Percentiles rank a stretch among this genome's conserved stretches.
These are phyloP conservation scores for Cladosporium austrohemisphaericum DNA, from an alignment of 2,329 filamentous ascomycete species.

Conservation along the genomic window DNA sequence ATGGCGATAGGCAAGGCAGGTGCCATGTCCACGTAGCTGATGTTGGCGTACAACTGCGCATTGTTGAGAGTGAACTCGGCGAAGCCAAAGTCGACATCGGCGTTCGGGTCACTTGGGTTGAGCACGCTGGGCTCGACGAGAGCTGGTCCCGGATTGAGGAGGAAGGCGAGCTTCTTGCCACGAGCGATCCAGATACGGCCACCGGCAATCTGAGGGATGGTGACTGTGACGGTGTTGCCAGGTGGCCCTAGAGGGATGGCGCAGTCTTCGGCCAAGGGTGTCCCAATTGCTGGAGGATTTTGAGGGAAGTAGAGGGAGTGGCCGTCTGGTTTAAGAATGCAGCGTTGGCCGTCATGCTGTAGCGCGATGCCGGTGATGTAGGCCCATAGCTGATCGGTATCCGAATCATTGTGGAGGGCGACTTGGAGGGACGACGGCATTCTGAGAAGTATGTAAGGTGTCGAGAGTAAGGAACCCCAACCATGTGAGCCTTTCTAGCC, in stretches of 20 bases:
- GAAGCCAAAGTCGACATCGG: constrained; percentile 44
- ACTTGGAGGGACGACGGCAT: constrained; percentile 36
- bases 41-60: constrained; percentile 47
- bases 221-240: constrained; percentile 31
- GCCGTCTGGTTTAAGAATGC: constrained; percentile 34
- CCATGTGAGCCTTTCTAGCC: no score
- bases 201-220: constrained; percentile 36
- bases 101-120: constrained; percentile 43
- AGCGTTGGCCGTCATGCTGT: constrained; percentile 31
- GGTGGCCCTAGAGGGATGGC: constrained; percentile 34
- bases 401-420: constrained; percentile 33
- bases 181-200: constrained; percentile 37
- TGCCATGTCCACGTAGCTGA: constrained; percentile 38
- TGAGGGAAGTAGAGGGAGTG: constrained; percentile 34
- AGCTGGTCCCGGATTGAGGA: constrained; percentile 34
- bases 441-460: no score
- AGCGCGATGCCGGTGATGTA: constrained; percentile 37
- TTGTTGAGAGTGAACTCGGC: constrained; percentile 48
- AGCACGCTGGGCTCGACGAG: constrained; percentile 36
- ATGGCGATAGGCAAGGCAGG: constrained; percentile 40
- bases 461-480: no score
- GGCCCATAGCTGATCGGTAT: constrained; percentile 31
- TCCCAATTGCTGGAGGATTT: constrained; percentile 30
- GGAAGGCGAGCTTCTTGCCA: constrained; percentile 33
- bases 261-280: constrained; percentile 34